Conservation (phyloP, 768 basidiomycete genomes). For the Boletales sp. region DNA sequence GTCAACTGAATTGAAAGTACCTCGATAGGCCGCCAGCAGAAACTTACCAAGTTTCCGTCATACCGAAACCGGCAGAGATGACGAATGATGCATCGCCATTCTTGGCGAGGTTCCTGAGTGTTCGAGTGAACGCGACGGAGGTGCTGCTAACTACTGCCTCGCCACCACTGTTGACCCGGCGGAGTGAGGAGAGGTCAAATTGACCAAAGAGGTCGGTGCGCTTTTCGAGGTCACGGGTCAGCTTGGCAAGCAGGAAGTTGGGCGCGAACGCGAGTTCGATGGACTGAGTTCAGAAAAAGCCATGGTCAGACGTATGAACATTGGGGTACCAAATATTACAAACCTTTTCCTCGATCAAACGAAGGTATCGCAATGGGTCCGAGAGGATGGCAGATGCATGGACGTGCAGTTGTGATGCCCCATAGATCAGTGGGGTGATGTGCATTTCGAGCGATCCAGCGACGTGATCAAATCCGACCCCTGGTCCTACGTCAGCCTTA, state of each 20-base stretch:
- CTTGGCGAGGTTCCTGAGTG: constrained; percentile 22
- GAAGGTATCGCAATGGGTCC: constrained; percentile 20
- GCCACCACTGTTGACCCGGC: constrained; percentile 39
- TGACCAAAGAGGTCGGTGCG: constrained; percentile 18
- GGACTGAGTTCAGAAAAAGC: constrained; percentile 13
- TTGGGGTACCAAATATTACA: constrained; percentile 11
- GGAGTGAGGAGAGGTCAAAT: constrained; percentile 34
- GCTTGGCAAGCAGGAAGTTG: constrained; percentile 39
- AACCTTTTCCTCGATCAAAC: constrained; percentile 36
- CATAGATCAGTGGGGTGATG: constrained; percentile 33
- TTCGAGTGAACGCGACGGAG: constrained; percentile 32
- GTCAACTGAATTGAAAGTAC: background rate
- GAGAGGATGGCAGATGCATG: constrained; percentile 23
- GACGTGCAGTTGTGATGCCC: constrained; percentile 23
- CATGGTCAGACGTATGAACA: constrained; percentile 5
- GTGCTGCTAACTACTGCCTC: constrained; percentile 38
- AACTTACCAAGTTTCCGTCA: constrained; percentile 40
- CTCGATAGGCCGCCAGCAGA: too few species aligned
- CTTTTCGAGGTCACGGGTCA: constrained; percentile 29
- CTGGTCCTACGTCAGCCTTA: constrained; percentile 11
- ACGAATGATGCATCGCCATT: constrained; percentile 29
- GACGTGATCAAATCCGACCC: constrained; percentile 46
- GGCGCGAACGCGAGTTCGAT: constrained; percentile 34
- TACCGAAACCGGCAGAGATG: constrained; percentile 30
- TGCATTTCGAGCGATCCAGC: constrained; percentile 43